These are phyloP conservation scores for Citrullus colocynthis DNA, from an alignment of 306 rosid genomes.

Conservation along the genomic window DNA sequence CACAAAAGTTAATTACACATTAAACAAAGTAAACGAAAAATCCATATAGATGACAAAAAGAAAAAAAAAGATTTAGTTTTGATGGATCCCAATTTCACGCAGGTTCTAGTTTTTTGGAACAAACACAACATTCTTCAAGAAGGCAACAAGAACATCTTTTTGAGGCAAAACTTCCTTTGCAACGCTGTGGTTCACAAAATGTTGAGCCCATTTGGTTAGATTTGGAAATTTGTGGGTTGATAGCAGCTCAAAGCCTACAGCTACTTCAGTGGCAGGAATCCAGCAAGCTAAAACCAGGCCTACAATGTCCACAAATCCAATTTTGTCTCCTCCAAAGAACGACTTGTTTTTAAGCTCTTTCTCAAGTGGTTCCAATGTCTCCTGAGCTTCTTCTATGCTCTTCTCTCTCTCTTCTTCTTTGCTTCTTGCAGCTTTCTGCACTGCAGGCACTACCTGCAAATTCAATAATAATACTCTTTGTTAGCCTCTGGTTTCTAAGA, in stretches of 20 bases:
- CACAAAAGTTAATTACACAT: too few relatives aligned
- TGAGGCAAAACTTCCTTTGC: conserved; percentile 28
- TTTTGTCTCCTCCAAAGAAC: conserved; percentile 44
- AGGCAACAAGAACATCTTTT: background rate
- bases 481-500: too few relatives aligned
- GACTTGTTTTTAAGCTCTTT: conserved; percentile 29
- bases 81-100: background rate
- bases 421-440: background rate
- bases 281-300: conserved; percentile 25
- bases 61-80: too few relatives aligned
- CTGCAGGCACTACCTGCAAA: too few relatives aligned
- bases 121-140: background rate
- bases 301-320: conserved; percentile 42
- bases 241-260: conserved; percentile 13
- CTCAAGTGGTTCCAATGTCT: conserved; percentile 28
- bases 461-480: too few relatives aligned
- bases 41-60: too few relatives aligned
- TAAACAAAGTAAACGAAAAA: too few relatives aligned
- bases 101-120: background rate
- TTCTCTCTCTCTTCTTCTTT: conserved; percentile 22
- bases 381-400: conserved; percentile 14
- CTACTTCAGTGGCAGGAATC: conserved; percentile 33
- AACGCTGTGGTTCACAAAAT: conserved; percentile 10
- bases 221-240: conserved; percentile 23
- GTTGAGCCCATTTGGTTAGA: conserved; percentile 29